These are phyloP conservation scores for Crithidia mellificae DNA, from an alignment of 208 protist species.

Conservation along the genomic window DNA sequence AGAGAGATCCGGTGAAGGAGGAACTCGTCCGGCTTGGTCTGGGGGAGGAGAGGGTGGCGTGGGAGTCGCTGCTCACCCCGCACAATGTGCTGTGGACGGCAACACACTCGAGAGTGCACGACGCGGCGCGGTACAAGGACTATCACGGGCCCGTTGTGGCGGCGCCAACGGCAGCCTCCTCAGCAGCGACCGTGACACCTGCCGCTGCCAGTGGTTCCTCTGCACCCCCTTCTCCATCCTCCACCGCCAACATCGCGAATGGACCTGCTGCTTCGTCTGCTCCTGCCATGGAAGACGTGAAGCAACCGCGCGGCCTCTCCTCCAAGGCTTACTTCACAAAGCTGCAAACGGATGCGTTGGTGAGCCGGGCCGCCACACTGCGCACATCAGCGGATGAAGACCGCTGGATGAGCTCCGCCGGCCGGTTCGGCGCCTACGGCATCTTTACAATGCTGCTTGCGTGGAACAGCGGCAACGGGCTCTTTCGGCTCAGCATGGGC, in stretches of 20 bases:
- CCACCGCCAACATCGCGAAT: too few species aligned
- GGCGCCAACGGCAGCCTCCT: background rate
- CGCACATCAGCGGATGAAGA: constrained; percentile 56
- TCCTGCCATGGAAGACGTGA: too few species aligned
- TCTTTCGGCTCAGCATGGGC: constrained; percentile 69
- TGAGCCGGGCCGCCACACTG: constrained; percentile 49
- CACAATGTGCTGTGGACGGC: constrained; percentile 43
- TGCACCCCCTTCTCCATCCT: background rate
- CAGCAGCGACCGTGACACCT: background rate
- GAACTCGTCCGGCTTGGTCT: constrained; percentile 36
- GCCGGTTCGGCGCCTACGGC: constrained; percentile 60
- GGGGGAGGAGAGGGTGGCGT: constrained; percentile 22
- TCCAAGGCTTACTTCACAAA: constrained; percentile 42
- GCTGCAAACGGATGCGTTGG: constrained; percentile 63
- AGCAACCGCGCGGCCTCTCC: background rate
- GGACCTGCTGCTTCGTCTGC: too few species aligned
- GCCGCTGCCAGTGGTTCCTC: background rate
- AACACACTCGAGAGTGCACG: constrained; percentile 35
- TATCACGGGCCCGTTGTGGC: constrained; percentile 24
- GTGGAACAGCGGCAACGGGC: constrained; percentile 67
- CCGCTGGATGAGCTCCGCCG: constrained; percentile 62
- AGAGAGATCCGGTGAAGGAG: constrained; percentile 22
- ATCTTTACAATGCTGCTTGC: constrained; percentile 61
- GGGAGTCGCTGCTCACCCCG: constrained; percentile 35
- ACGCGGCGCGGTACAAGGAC: constrained; percentile 36